A percentile compares a stretch with the other conserved stretches of the same genome.
Evolutionary conservation across 768 basidiomycete species (phyloP).

Genomic region (Thelephora ganbajun): DNA sequence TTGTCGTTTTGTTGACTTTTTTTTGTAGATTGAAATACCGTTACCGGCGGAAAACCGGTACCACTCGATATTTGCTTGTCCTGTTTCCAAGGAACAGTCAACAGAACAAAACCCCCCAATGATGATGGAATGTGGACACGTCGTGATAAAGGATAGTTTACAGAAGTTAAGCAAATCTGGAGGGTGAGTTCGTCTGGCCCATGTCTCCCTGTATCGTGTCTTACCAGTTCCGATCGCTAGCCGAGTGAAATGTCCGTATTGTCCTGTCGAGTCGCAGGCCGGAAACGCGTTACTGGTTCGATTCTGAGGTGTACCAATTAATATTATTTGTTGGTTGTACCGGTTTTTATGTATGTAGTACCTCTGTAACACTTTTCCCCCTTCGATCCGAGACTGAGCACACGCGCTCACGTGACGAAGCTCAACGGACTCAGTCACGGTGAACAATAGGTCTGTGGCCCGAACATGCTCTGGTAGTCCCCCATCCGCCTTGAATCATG

Average conservation of each 20-base stretch:
- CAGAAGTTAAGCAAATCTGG: slow-evolving; percentile 80
- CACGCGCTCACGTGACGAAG: slow-evolving; percentile 1
- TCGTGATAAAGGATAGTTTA: slow-evolving; percentile 85
- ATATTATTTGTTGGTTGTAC: background rate
- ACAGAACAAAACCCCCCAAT: slow-evolving; percentile 90
- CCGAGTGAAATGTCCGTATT: slow-evolving; percentile 94
- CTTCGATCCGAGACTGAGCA: slow-evolving; percentile 12
- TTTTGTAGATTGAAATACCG: slow-evolving; percentile 79
- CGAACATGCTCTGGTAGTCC: too few species aligned
- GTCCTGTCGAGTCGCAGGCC: slow-evolving; percentile 65
- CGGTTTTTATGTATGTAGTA: slow-evolving; percentile 5
- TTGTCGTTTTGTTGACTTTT: slow-evolving; percentile 2
- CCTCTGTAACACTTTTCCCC: background rate
- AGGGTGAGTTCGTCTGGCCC: slow-evolving; percentile 45
- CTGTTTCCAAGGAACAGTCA: slow-evolving; percentile 95
- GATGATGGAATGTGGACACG: slow-evolving; percentile 96
- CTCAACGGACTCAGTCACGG: too few species aligned
- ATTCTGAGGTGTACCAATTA: slow-evolving; percentile 29
- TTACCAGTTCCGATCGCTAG: slow-evolving; percentile 23
- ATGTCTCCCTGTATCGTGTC: slow-evolving; percentile 7
- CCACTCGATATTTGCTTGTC: slow-evolving; percentile 95
- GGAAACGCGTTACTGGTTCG: slow-evolving; percentile 45
- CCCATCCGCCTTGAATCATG: slow-evolving; percentile 10
- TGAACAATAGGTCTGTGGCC: too few species aligned
- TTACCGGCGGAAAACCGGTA: slow-evolving; percentile 77